Conservation (phyloP, 176 grass and related monocot genomes). For the Paspalum vaginatum region DNA sequence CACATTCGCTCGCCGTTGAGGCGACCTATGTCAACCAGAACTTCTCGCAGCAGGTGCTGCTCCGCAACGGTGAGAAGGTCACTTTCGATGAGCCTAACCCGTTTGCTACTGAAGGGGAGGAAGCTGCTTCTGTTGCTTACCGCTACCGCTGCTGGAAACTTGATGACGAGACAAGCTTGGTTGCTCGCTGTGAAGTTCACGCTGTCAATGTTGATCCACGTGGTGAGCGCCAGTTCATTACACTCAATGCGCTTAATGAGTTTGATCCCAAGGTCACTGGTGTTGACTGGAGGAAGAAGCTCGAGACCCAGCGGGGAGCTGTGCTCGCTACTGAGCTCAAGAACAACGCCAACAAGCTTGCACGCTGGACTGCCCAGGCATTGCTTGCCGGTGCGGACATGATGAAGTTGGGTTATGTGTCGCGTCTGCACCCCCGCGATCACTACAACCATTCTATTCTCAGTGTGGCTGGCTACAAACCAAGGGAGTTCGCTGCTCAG, state of each 20-base stretch:
- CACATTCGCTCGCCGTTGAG: slow-evolving; percentile 61
- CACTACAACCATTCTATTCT: slow-evolving; percentile 81
- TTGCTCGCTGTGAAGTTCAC: slow-evolving; percentile 85
- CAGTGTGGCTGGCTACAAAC: slow-evolving; percentile 80
- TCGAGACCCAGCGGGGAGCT: slow-evolving; percentile 78
- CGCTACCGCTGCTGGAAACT: slow-evolving; percentile 87
- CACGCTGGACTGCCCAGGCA: slow-evolving; percentile 79
- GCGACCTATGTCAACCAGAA: slow-evolving; percentile 92
- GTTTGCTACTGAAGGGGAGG: slow-evolving; percentile 62
- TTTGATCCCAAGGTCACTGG: slow-evolving; percentile 87
- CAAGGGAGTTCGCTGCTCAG: slow-evolving; percentile 77
- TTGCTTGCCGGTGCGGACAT: slow-evolving; percentile 73
- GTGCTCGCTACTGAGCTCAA: slow-evolving; percentile 89
- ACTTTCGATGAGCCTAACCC: slow-evolving; percentile 86
- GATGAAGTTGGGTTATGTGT: slow-evolving; percentile 89
- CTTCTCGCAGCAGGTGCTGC: slow-evolving; percentile 79
- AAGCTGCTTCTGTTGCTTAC: slow-evolving; percentile 71
- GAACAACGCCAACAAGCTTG: slow-evolving; percentile 94
- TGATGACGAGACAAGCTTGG: slow-evolving; percentile 60
- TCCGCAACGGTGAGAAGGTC: slow-evolving; percentile 70
- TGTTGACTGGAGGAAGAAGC: slow-evolving; percentile 90
- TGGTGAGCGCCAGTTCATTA: slow-evolving; percentile 72
- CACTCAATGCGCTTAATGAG: slow-evolving; percentile 72
- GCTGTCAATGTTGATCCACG: slow-evolving; percentile 50
- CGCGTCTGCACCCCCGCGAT: slow-evolving; percentile 69